Conservation (phyloP, 73 alveolate species). For the Paramecium primaurelia region DNA sequence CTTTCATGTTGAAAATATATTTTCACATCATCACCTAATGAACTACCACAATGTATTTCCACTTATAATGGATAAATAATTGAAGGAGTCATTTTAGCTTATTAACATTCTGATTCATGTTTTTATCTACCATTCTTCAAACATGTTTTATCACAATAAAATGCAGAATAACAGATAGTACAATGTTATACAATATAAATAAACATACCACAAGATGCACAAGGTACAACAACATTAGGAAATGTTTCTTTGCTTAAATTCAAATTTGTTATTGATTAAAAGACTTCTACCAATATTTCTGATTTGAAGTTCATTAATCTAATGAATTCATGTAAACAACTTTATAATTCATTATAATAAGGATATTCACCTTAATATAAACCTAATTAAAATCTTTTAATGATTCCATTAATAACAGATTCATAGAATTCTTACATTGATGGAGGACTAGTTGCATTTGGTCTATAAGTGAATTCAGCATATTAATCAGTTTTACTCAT, state of each 20-base stretch:
- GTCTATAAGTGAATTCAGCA: constrained; percentile 61
- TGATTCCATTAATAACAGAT: constrained; percentile 56
- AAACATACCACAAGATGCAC: constrained; percentile 62
- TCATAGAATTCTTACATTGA: constrained; percentile 61
- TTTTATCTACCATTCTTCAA: constrained; percentile 48
- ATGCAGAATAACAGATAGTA: constrained; percentile 43
- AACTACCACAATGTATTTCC: constrained; percentile 61
- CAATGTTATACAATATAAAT: constrained; percentile 52
- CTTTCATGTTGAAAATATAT: constrained; percentile 46
- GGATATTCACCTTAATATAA: constrained; percentile 55
- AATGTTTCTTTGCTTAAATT: constrained; percentile 50
- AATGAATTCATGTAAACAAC: constrained; percentile 51
- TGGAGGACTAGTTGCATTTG: constrained; percentile 44
- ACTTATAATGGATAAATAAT: constrained; percentile 56
- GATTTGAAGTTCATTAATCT: constrained; percentile 50
- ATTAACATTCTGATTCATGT: constrained; percentile 50
- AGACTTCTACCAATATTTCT: constrained; percentile 54
- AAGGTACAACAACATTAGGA: constrained; percentile 60
- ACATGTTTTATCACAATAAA: constrained; percentile 63
- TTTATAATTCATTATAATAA: constrained; percentile 49
- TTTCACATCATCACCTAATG: constrained; percentile 52
- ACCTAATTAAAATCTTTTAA: constrained; percentile 56
- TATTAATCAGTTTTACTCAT: constrained; percentile 51
- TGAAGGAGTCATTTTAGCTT: constrained; percentile 46
- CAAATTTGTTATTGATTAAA: constrained; percentile 50